phyloP scores from a whole-genome alignment of 192 early-diverging fungal species.

The Coemansia sp. region DNA sequence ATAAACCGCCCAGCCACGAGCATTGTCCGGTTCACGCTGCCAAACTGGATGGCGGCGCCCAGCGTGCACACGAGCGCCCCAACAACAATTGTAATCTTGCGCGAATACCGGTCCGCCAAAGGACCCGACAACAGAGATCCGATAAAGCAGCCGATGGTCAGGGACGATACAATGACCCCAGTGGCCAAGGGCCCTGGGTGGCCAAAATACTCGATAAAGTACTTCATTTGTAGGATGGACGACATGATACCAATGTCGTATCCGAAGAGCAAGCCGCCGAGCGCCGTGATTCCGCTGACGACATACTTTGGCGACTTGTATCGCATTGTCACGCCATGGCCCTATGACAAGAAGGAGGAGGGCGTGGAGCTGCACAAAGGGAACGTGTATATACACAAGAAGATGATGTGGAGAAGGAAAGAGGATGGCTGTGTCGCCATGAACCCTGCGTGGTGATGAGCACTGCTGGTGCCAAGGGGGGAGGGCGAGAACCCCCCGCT shows the following conservation, averaged over 20 bases:
- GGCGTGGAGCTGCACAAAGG: too few species aligned
- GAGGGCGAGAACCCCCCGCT: too few species aligned
- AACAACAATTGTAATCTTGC: slow-evolving; percentile 50
- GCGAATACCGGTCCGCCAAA: slow-evolving; percentile 56
- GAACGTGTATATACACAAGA: too few species aligned
- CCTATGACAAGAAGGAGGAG: not conserved
- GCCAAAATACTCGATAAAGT: slow-evolving; percentile 56
- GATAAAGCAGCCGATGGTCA: slow-evolving; percentile 65
- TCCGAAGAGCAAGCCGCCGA: slow-evolving; percentile 21
- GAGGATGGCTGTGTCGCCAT: too few species aligned
- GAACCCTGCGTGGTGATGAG: too few species aligned
- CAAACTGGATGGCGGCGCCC: slow-evolving; percentile 45
- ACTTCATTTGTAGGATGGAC: slow-evolving; percentile 53
- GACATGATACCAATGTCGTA: slow-evolving; percentile 26
- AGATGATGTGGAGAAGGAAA: too few species aligned
- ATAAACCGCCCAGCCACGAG: slow-evolving; percentile 37
- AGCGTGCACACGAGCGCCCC: slow-evolving; percentile 38
- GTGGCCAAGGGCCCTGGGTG: slow-evolving; percentile 42
- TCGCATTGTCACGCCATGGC: slow-evolving; percentile 11
- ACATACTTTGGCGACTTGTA: slow-evolving; percentile 12
- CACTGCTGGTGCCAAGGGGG: too few species aligned
- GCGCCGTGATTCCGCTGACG: slow-evolving; percentile 12
- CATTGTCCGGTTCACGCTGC: slow-evolving; percentile 25
- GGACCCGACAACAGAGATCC: slow-evolving; percentile 60
- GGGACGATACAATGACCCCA: slow-evolving; percentile 56